These are phyloP conservation scores for Lactuca sativa DNA, from an alignment of 129 eudicot species.

Conservation along the genomic window DNA sequence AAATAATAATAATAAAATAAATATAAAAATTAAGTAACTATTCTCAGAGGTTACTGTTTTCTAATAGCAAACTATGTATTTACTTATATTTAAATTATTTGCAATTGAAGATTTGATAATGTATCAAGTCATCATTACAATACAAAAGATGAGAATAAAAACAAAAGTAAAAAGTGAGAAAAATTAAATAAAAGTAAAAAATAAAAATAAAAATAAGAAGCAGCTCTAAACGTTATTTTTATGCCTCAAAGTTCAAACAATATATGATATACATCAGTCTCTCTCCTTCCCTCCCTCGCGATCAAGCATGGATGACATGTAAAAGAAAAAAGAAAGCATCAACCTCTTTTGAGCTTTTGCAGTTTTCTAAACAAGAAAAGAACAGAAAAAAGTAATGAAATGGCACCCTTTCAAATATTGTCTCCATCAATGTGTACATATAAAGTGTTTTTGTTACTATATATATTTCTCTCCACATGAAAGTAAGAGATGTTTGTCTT, in stretches of 20 bases:
- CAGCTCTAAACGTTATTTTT: background rate
- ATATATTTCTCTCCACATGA: constrained; percentile 2
- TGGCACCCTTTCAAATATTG: constrained; percentile 29
- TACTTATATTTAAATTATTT: background rate
- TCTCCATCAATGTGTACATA: constrained; percentile 10
- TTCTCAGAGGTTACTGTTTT: background rate
- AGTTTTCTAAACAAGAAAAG: constrained; percentile 29
- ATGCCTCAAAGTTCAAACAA: background rate
- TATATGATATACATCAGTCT: background rate
- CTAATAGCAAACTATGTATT: background rate
- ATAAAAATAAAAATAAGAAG: background rate
- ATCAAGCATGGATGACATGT: constrained; percentile 16
- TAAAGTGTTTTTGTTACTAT: constrained; percentile 10
- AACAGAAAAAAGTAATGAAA: constrained; percentile 18
- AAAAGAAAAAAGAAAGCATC: constrained; percentile 21
- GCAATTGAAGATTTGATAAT: background rate
- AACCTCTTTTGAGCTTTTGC: constrained; percentile 19
- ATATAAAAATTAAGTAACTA: too few species aligned
- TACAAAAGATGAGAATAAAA: constrained; percentile 1
- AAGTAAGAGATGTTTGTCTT: constrained; percentile 28
- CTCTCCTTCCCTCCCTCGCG: constrained; percentile 2
- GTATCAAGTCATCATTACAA: constrained; percentile 13
- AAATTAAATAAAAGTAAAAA: background rate
- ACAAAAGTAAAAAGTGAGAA: constrained; percentile 7
- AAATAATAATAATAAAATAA: too few species aligned